Percentiles rank a stretch among this genome's conserved stretches.
Evolutionary conservation across 306 rosid genomes (phyloP).

Genomic region (Adenanthera pavonina): DNA sequence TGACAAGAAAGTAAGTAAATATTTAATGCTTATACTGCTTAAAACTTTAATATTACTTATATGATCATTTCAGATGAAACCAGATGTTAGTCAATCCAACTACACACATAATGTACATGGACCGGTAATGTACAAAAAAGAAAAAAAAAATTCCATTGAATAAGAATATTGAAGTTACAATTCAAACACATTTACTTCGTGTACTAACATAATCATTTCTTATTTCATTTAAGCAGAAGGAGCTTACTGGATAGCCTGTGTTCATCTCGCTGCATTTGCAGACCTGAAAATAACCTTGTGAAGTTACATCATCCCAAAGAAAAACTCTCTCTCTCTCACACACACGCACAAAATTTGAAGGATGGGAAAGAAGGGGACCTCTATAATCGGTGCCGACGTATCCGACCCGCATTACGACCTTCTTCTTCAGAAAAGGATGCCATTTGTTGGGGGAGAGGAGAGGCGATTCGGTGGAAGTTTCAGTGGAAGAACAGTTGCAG

Average conservation of each 20-base stretch:
- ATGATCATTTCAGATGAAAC: constrained; percentile 19
- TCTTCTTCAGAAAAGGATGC: constrained; percentile 51
- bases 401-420: constrained; percentile 56
- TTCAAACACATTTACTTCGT: not conserved
- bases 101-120: not conserved
- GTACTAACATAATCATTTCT: not conserved
- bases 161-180: constrained; percentile 11
- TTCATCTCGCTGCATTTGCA: constrained; percentile 83
- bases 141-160: not conserved
- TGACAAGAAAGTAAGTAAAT: not conserved
- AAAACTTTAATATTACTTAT: not conserved
- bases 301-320: constrained; percentile 1
- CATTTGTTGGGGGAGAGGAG: constrained; percentile 40
- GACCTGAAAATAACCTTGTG: constrained; percentile 43
- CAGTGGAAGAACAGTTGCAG: constrained; percentile 44
- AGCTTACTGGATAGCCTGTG: constrained; percentile 64
- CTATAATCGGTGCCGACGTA: constrained; percentile 53
- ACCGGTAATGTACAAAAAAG: not conserved
- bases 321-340: not conserved
- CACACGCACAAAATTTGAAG: not conserved
- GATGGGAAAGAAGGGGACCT: constrained; percentile 31
- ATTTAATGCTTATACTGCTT: not conserved
- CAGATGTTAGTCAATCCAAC: constrained; percentile 13
- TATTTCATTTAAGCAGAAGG: not conserved
- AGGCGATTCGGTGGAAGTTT: constrained; percentile 11